Evolutionary conservation across 805 yeast genomes (phyloP).

Genomic region (Saccharomycopsis schoenii): DNA sequence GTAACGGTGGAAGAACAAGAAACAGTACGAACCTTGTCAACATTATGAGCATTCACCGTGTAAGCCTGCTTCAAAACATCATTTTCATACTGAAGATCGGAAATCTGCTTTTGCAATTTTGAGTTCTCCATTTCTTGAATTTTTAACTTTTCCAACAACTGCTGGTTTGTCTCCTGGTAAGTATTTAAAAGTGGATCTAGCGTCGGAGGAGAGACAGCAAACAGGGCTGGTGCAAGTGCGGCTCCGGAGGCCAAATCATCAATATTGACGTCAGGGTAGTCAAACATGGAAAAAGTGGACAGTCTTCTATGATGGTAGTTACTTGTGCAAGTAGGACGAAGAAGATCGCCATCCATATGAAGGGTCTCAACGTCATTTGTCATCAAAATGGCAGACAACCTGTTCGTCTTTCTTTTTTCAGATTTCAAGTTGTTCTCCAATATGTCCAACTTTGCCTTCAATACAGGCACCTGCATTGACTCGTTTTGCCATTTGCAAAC

Average conservation of each 20-base stretch:
- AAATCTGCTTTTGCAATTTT: conserved; percentile 1
- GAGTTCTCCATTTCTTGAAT: conserved; percentile 11
- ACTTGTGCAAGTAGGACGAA: background rate
- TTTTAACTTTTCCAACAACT: conserved; percentile 11
- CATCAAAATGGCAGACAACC: background rate
- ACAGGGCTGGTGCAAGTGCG: background rate
- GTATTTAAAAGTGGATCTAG: background rate
- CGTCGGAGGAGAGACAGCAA: background rate
- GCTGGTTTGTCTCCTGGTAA: conserved; percentile 13
- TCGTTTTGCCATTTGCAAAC: conserved; percentile 11
- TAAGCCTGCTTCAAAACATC: background rate
- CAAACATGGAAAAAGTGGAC: conserved; percentile 5
- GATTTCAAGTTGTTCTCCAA: conserved; percentile 9
- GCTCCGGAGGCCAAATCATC: conserved; percentile 2
- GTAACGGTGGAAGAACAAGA: background rate
- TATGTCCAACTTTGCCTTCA: conserved; percentile 12
- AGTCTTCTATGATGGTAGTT: background rate
- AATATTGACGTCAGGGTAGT: conserved; percentile 1
- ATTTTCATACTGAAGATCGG: background rate
- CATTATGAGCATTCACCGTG: background rate
- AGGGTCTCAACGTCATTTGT: background rate
- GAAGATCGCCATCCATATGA: background rate
- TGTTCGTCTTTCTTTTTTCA: background rate
- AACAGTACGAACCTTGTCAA: background rate
- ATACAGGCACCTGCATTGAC: conserved; percentile 11